Evolutionary conservation across 805 yeast species (phyloP), one percentile per base, ranked within the genome.

Genomic region (Cyberlindnera sargentensis): DNA sequence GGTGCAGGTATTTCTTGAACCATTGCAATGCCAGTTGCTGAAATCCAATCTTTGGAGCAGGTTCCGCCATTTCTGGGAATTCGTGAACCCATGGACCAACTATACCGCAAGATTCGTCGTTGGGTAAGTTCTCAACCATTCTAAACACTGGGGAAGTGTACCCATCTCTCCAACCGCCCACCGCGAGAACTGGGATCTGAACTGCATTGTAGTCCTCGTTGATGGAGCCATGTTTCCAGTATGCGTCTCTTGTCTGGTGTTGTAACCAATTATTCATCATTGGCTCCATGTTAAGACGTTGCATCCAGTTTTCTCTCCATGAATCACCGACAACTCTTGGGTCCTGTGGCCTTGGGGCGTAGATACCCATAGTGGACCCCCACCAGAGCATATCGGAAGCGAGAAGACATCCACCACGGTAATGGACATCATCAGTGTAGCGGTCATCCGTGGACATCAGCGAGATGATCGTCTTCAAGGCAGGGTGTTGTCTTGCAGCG

Each of bases 31-130:
- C 64, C 28, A 69, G 40, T 46, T 71, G 72, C 34, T 66, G 68
- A 42, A 65, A 71, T 4, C 73, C 75, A 49, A 70, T 65, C 44
- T 63, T 64, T 30, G 75, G 75, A 8, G 62, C 60, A 6, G 74
- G 75, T 31, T 65, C 67, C 2, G 74, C 75, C 57, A 71, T 65
- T 48, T 70, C 74, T 3, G 75, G 75, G 52, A 62, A 70, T 48
- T 70, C 75, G 48, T 70, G 75, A 38, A 70, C 74, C 75, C 75
- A 71, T 7, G 74, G 75, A 24, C 75, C 74, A 49, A 71, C 62
- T 11, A 70, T 45, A 31, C 64, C 65, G 31, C 60, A 51, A 2
- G 68, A 56, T 7, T 52, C 55, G 20, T 43, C 42, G 41, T 68
- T 60, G n/a, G 70, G 70, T 32, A 70, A 53, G 25, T 66, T 59